Evolutionary conservation across 768 basidiomycete species (phyloP), one percentile per base, ranked within the genome.

Genomic region (Pleurotus citrinopileatus): DNA sequence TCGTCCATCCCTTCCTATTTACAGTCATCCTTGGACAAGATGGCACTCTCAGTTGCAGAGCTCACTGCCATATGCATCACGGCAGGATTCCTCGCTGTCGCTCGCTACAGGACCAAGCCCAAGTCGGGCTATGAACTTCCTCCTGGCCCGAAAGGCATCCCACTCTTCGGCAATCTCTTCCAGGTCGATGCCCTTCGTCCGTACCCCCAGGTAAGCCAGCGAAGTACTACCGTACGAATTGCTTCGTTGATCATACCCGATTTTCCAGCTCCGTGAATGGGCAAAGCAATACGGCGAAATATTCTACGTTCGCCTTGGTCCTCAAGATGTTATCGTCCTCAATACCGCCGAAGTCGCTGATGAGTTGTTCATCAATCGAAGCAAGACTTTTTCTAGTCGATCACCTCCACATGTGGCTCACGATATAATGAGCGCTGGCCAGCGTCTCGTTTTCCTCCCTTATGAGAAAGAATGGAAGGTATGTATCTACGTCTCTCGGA

Each of bases 131-230:
- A 28, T 29, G 50, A 51, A 29, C 58, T 67, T 28, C 70, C 68
- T 23, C 70, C 70, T 12, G 66, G 68, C 19, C 70, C 70, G 0
- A 57, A 55, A 4, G 65, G 67, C 25, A 51, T 67, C 2, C 68
- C 67, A 29, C 48, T 71, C 57, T 58, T 71, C 54, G 68, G 70
- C 17, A 69, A 69, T 56, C 58, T 69, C 17, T 64, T 67, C 54
- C 65, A 69, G 52, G 62, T 71, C 27, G 53, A 60, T n/a, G 60
- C 56, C 7, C 51, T 64, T 23, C 57, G 64, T 25, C 65, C 65
- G 8, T 61, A 67, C 37, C 63, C 63, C 6, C 59, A 63, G 59
- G 66, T 64, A 44, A 34, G 29, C 54, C 20, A 28, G n/a, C n/a
- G 12, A 26, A 29, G n/a, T n/a, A 25, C 37, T 23, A 29, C 40